A percentile compares a stretch with the other conserved stretches of the same genome.
Evolutionary conservation across 2,329 filamentous ascomycete species (phyloP).

Genomic region (Penicillium expansum): DNA sequence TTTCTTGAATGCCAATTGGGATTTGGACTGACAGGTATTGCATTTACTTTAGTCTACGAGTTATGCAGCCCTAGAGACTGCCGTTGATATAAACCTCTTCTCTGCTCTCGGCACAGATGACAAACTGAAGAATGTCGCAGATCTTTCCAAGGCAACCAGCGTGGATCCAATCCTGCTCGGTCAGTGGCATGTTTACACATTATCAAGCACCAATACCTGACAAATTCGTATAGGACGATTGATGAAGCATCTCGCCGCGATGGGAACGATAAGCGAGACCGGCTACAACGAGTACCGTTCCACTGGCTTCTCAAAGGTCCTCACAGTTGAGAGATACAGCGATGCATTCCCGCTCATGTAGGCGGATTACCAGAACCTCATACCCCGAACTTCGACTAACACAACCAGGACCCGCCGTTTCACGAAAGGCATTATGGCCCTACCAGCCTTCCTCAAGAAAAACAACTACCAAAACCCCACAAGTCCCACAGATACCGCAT

Average conservation of each 20-base stretch:
- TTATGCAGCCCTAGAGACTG: background rate
- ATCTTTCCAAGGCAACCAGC: background rate
- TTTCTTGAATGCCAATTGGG: too few relatives aligned
- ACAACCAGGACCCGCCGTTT: constrained; percentile 14
- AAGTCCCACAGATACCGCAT: constrained; percentile 20
- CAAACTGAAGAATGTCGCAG: background rate
- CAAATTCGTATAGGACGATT: constrained; percentile 21
- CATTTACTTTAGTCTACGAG: background rate
- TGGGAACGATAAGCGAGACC: constrained; percentile 32
- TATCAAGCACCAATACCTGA: background rate
- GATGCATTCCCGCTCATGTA: background rate
- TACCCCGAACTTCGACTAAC: background rate
- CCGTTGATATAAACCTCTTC: background rate
- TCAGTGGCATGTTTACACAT: background rate
- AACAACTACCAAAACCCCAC: constrained; percentile 25
- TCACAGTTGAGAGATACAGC: background rate
- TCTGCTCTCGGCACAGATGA: constrained; percentile 1
- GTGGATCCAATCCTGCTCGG: background rate
- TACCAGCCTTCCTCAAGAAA: constrained; percentile 25
- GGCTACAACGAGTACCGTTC: constrained; percentile 30
- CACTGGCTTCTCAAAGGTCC: constrained; percentile 28
- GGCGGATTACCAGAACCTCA: background rate
- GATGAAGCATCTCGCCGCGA: constrained; percentile 34
- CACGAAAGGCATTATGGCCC: constrained; percentile 13
- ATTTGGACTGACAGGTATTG: background rate